Evolutionary conservation across 495 filamentous ascomycete genomes (phyloP).

Genomic region (Aspergillus steynii): DNA sequence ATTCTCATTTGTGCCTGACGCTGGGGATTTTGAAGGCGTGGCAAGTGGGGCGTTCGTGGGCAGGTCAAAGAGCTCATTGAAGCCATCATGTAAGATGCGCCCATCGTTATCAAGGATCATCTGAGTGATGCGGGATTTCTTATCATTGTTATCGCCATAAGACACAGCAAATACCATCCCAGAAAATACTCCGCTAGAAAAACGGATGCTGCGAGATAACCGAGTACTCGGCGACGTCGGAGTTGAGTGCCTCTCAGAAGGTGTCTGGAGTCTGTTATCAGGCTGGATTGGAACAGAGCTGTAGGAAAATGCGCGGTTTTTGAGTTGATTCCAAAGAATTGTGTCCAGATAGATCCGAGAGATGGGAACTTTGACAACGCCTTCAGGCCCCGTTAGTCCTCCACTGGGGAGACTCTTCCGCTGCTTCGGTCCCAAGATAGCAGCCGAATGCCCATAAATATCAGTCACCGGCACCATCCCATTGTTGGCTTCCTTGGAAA

Average conservation of each 20-base stretch:
- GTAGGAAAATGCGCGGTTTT: slow-evolving; percentile 43
- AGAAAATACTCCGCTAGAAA: slow-evolving; percentile 55
- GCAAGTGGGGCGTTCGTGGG: slow-evolving; percentile 36
- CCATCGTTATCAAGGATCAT: slow-evolving; percentile 67
- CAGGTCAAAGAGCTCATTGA: slow-evolving; percentile 78
- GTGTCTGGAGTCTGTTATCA: slow-evolving; percentile 36
- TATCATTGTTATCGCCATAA: slow-evolving; percentile 58
- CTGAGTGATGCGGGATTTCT: slow-evolving; percentile 48
- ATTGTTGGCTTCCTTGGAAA: slow-evolving; percentile 25
- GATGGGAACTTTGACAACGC: slow-evolving; percentile 45
- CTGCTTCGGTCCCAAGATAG: slow-evolving; percentile 47
- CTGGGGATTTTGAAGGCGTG: slow-evolving; percentile 28
- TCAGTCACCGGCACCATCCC: slow-evolving; percentile 43
- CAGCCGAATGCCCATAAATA: slow-evolving; percentile 44
- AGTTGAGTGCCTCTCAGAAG: slow-evolving; percentile 41
- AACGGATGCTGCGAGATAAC: slow-evolving; percentile 38
- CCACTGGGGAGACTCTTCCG: slow-evolving; percentile 45
- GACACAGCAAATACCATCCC: slow-evolving; percentile 83
- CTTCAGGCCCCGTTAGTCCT: slow-evolving; percentile 30
- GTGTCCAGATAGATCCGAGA: slow-evolving; percentile 49
- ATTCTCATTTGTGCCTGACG: slow-evolving; percentile 9
- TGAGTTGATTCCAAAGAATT: slow-evolving; percentile 51
- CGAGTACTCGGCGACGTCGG: slow-evolving; percentile 45
- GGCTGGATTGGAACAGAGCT: slow-evolving; percentile 20
- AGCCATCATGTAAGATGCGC: slow-evolving; percentile 68